Conservation (phyloP, 169 alveolate genomes). For the Cryptosporidium ryanae region DNA sequence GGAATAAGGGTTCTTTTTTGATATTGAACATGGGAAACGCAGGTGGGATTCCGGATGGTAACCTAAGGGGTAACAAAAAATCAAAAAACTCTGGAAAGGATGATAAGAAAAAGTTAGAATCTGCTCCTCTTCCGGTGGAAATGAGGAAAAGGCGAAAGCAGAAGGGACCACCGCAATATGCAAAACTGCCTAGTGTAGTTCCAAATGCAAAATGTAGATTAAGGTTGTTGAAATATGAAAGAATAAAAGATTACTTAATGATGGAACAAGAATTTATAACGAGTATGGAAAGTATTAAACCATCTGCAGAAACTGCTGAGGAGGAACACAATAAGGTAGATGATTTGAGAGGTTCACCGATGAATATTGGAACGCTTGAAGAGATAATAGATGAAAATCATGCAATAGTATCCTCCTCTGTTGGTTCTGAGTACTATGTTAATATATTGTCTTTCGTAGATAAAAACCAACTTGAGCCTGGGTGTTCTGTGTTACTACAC, state of each 20-base stretch:
- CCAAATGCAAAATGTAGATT: constrained; percentile 94
- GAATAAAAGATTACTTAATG: constrained; percentile 94
- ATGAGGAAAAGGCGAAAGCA: constrained; percentile 87
- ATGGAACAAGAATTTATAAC: constrained; percentile 95
- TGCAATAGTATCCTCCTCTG: constrained; percentile 97
- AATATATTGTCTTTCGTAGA: constrained; percentile 97
- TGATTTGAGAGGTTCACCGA: constrained; percentile 97
- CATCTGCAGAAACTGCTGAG: constrained; percentile 89
- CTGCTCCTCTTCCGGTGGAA: constrained; percentile 82
- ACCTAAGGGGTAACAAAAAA: constrained; percentile 21
- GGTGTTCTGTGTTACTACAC: constrained; percentile 96
- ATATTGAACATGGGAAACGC: constrained; percentile 49
- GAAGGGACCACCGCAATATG: constrained; percentile 87
- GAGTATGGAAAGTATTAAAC: constrained; percentile 85
- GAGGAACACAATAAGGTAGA: constrained; percentile 91
- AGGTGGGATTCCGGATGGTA: constrained; percentile 46
- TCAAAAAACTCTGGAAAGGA: constrained; percentile 76
- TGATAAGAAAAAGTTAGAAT: constrained; percentile 79
- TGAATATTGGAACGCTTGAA: constrained; percentile 98
- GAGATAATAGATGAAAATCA: constrained; percentile 98
- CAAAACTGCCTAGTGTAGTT: constrained; percentile 91
- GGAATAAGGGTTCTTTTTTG: not conserved
- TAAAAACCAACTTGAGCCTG: constrained; percentile 97
- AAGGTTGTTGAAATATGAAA: constrained; percentile 90
- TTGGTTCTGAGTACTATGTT: constrained; percentile 98